A percentile compares a stretch with the other conserved stretches of the same genome.
Conservation (phyloP, 352 stramenopile species). For the Phytophthora fragariae region DNA sequence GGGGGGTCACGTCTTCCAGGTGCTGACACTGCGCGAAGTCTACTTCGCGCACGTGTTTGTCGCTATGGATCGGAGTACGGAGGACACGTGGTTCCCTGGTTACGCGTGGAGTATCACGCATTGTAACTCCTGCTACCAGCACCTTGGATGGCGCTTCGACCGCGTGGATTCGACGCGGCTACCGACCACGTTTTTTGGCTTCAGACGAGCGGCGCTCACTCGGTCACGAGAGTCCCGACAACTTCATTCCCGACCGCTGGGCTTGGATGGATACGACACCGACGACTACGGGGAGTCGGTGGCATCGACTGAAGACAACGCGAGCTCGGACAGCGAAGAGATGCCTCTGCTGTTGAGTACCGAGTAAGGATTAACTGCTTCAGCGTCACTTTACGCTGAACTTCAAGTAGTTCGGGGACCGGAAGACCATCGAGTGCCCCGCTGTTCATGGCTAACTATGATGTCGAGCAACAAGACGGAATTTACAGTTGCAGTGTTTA, state of each 20-base stretch:
- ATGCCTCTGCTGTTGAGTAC: conserved; percentile 26
- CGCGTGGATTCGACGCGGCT: conserved; percentile 33
- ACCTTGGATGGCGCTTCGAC: conserved; percentile 86
- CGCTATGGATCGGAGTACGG: conserved; percentile 49
- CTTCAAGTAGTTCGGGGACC: no score
- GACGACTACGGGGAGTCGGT: conserved; percentile 38
- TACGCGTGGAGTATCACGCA: conserved; percentile 87
- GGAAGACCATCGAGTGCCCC: no score
- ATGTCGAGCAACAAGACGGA: no score
- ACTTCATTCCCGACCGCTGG: conserved; percentile 18
- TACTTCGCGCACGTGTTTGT: conserved; percentile 53
- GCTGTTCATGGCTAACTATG: no score
- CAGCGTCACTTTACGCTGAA: conserved; percentile 11
- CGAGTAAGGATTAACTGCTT: conserved; percentile 22
- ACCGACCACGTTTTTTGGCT: conserved; percentile 70
- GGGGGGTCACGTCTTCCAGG: conserved; percentile 77
- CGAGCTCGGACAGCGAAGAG: conserved; percentile 33
- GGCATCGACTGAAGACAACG: conserved; percentile 24
- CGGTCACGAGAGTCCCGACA: conserved; percentile 17
- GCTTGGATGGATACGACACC: conserved; percentile 33
- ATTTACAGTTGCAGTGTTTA: neutral
- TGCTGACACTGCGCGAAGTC: conserved; percentile 76
- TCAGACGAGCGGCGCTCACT: conserved; percentile 67
- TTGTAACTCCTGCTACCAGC: conserved; percentile 68
- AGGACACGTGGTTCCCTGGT: conserved; percentile 84